Conservation (phyloP, 2,329 filamentous ascomycete genomes). For the Aureobasidium uvarum region DNA sequence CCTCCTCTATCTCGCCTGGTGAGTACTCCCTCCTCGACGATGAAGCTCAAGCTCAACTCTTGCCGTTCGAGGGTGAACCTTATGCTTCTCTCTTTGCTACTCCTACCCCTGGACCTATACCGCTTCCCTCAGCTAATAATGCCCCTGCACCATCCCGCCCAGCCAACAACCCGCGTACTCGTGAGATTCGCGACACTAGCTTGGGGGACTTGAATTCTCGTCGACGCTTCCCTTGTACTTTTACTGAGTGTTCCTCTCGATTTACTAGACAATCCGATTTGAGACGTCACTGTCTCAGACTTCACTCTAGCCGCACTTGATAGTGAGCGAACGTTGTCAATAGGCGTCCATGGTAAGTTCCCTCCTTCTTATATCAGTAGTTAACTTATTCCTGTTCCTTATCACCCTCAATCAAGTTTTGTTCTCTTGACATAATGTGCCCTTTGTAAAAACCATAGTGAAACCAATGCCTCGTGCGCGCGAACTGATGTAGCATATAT, state of each 20-base stretch:
- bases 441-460: background rate
- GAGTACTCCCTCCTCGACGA: background rate
- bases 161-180: background rate
- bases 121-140: background rate
- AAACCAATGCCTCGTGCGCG: background rate
- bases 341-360: background rate
- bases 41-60: background rate
- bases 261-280: background rate
- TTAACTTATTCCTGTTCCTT: background rate
- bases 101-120: background rate
- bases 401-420: background rate
- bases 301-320: background rate
- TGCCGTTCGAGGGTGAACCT: background rate
- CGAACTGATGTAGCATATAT: background rate
- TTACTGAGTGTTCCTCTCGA: background rate
- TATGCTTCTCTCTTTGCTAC: background rate
- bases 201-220: background rate
- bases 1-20: background rate
- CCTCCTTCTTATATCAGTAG: background rate
- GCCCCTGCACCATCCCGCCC: background rate
- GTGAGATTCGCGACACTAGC: background rate
- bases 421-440: background rate
- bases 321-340: background rate
- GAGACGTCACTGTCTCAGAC: background rate
- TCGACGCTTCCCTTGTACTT: background rate